Percentiles rank a stretch among this genome's conserved stretches.
These are phyloP conservation scores for Filobasidium floriforme DNA, from an alignment of 768 basidiomycete species.

Conservation along the genomic window DNA sequence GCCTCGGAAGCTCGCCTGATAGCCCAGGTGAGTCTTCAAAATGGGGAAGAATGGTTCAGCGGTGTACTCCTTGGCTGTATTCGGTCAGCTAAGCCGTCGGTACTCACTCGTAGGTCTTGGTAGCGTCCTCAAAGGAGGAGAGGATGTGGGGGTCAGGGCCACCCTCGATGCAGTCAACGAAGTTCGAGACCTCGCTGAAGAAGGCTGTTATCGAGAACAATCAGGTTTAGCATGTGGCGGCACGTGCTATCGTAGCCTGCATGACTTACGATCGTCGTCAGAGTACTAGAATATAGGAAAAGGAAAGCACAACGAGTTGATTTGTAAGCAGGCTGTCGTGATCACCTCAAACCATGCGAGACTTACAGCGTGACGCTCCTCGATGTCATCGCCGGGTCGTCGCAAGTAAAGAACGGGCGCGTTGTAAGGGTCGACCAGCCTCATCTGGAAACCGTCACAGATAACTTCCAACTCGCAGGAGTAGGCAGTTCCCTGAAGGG, in stretches of 20 bases:
- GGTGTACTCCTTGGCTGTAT: background rate
- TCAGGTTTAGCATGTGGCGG: too few relatives aligned
- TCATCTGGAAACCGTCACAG: constrained; percentile 73
- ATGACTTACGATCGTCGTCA: constrained; percentile 34
- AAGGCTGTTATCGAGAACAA: constrained; percentile 22
- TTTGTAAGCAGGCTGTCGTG: constrained; percentile 7
- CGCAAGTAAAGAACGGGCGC: constrained; percentile 80
- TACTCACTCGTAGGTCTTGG: constrained; percentile 66
- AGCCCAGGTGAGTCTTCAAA: constrained; percentile 65
- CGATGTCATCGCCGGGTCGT: constrained; percentile 45
- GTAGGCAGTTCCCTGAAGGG: constrained; percentile 86
- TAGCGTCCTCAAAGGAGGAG: constrained; percentile 74
- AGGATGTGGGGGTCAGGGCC: constrained; percentile 76
- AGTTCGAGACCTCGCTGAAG: constrained; percentile 83
- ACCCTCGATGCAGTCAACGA: constrained; percentile 80
- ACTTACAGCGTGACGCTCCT: constrained; percentile 36
- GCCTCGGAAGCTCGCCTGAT: constrained; percentile 54
- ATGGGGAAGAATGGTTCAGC: background rate
- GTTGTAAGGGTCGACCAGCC: constrained; percentile 73
- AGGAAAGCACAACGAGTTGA: background rate
- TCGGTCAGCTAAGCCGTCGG: background rate
- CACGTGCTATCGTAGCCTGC: background rate
- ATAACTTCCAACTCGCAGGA: constrained; percentile 90
- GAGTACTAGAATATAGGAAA: constrained; percentile 25
- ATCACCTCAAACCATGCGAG: constrained; percentile 12